A percentile compares a stretch with the other conserved stretches of the same genome.
phyloP scores from a whole-genome alignment of 2,329 filamentous ascomycete species.

The Paradendryphiella salina region DNA sequence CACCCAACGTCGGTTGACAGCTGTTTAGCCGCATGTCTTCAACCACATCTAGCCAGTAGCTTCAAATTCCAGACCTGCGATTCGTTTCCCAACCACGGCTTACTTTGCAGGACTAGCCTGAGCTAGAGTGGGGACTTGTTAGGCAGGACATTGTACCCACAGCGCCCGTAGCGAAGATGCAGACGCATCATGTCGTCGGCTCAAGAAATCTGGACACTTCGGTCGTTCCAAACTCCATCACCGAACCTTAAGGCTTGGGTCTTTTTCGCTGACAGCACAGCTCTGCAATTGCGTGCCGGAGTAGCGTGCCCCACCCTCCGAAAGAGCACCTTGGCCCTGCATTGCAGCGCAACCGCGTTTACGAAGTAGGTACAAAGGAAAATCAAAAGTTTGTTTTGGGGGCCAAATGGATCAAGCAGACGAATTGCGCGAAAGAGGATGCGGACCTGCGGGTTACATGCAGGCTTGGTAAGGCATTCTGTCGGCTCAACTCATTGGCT shows the following conservation, averaged over 20 bases:
- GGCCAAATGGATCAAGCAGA: conserved; percentile 32
- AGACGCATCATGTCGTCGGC: conserved; percentile 21
- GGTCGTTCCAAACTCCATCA: conserved; percentile 1
- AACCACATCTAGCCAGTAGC: background rate
- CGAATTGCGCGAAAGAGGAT: conserved; percentile 31
- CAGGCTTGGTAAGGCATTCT: conserved; percentile 37
- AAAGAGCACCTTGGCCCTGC: conserved; percentile 15
- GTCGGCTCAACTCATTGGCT: conserved; percentile 43
- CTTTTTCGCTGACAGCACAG: conserved; percentile 9
- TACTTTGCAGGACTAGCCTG: conserved; percentile 29
- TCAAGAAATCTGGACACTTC: conserved; percentile 7
- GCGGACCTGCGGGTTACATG: conserved; percentile 39
- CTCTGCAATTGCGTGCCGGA: conserved; percentile 12
- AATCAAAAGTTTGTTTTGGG: conserved; percentile 27
- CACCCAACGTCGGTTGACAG: conserved; percentile 20
- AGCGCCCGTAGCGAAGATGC: conserved; percentile 19
- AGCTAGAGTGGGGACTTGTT: conserved; percentile 19
- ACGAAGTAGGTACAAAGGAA: conserved; percentile 17
- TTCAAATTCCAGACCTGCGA: background rate
- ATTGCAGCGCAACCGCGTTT: conserved; percentile 16
- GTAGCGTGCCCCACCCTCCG: conserved; percentile 13
- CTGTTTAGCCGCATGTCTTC: conserved; percentile 7
- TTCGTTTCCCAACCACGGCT: conserved; percentile 20
- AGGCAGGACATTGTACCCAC: conserved; percentile 27
- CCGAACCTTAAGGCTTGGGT: background rate